phyloP scores from a whole-genome alignment of 306 rosid genomes.

The Ziziphus jujuba region DNA sequence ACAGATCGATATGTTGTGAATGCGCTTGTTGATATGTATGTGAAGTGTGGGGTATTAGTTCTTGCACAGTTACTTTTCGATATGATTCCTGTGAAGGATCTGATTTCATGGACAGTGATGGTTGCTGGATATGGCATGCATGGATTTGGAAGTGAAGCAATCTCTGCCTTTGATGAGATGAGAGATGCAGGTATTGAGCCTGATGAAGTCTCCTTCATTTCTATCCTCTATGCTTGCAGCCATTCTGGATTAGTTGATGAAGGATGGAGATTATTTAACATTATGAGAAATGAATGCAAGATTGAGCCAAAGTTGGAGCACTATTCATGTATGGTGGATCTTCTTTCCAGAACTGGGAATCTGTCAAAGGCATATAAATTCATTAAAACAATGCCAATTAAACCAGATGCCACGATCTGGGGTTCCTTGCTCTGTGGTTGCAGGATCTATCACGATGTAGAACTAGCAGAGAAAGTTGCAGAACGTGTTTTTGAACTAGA shows the following conservation, averaged over 20 bases:
- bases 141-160: conserved; percentile 66
- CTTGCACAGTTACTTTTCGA: conserved; percentile 50
- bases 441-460: conserved; percentile 62
- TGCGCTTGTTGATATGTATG: conserved; percentile 74
- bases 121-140: conserved; percentile 77
- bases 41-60: conserved; percentile 58
- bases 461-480: conserved; percentile 73
- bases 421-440: conserved; percentile 72
- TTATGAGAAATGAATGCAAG: conserved; percentile 44
- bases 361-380: conserved; percentile 52
- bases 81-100: conserved; percentile 51
- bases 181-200: conserved; percentile 49
- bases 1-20: conserved; percentile 48
- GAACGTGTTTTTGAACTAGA: conserved; percentile 64
- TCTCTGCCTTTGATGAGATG: conserved; percentile 54
- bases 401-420: conserved; percentile 72
- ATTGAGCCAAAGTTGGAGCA: conserved; percentile 61
- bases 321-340: conserved; percentile 77
- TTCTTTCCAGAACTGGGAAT: conserved; percentile 67
- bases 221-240: conserved; percentile 68
- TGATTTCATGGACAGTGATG: conserved; percentile 70
- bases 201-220: conserved; percentile 60
- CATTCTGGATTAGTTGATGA: conserved; percentile 65
- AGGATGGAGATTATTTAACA: conserved; percentile 54
- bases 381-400: conserved; percentile 55